A percentile compares a stretch with the other conserved stretches of the same genome.
Evolutionary conservation across 305 asterid genomes (phyloP).

Genomic region (Fraxinus sp.): DNA sequence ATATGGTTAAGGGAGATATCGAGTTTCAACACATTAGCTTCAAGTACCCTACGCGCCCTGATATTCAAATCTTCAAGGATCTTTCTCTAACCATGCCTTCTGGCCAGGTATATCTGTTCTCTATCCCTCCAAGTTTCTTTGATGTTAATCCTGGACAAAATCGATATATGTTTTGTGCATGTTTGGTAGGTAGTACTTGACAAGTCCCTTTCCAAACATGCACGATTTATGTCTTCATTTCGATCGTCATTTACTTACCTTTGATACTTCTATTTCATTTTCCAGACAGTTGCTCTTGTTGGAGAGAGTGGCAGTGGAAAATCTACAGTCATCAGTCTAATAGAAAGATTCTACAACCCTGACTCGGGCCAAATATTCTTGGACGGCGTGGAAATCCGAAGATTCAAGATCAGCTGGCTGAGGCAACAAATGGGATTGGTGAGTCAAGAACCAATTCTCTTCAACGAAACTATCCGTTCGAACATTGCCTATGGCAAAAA

Average conservation of each 20-base stretch:
- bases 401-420: slow-evolving; percentile 58
- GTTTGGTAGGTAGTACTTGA: background rate
- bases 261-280: background rate
- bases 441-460: slow-evolving; percentile 73
- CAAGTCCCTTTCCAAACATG: background rate
- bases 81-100: slow-evolving; percentile 53
- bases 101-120: slow-evolving; percentile 49
- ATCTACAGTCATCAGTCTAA: slow-evolving; percentile 64
- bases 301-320: slow-evolving; percentile 89
- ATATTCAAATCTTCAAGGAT: slow-evolving; percentile 52
- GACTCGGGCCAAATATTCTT: slow-evolving; percentile 48
- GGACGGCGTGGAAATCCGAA: slow-evolving; percentile 50
- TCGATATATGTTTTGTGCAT: background rate
- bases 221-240: background rate
- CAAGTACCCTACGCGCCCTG: slow-evolving; percentile 65
- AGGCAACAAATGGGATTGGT: slow-evolving; percentile 81
- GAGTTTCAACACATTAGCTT: slow-evolving; percentile 56
- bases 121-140: background rate
- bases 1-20: slow-evolving; percentile 44
- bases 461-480: slow-evolving; percentile 51
- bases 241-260: background rate
- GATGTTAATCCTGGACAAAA: background rate
- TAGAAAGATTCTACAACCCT: slow-evolving; percentile 71
- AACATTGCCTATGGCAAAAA: slow-evolving; percentile 50
- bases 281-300: slow-evolving; percentile 63